phyloP scores from a whole-genome alignment of 1,139 yeast genomes.

The Taphrina wiesneri region DNA sequence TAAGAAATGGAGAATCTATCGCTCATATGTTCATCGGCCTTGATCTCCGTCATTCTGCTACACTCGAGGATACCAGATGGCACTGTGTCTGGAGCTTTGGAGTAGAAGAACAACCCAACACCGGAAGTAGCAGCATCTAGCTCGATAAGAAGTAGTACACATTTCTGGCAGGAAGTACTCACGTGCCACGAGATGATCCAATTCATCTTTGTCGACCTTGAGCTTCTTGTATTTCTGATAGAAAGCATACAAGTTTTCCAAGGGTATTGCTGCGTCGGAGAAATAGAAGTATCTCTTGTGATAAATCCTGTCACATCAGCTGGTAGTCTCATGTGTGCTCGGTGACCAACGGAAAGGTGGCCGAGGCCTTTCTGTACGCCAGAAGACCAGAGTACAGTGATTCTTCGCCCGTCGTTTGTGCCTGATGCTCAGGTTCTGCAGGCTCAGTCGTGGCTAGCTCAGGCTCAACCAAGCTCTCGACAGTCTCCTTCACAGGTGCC shows the following conservation, averaged over 20 bases:
- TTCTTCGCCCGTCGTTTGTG: neutral
- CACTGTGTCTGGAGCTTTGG: constrained; percentile 2
- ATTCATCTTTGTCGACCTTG: constrained; percentile 16
- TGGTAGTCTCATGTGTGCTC: neutral
- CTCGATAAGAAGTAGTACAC: neutral
- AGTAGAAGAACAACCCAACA: constrained; percentile 19
- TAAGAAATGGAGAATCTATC: constrained; percentile 9
- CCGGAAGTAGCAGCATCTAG: constrained; percentile 25
- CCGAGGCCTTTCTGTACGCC: constrained; percentile 21
- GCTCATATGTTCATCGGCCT: neutral
- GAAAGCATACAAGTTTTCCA: constrained; percentile 17
- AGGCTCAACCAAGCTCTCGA: neutral
- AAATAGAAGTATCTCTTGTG: constrained; percentile 23
- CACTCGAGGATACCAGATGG: constrained; percentile 27
- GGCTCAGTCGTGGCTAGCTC: neutral
- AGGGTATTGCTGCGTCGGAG: constrained; percentile 11
- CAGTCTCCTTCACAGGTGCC: neutral
- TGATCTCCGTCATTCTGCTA: constrained; percentile 2
- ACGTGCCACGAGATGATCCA: constrained; percentile 22
- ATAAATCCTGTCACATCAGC: constrained; percentile 1
- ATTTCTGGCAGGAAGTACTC: neutral
- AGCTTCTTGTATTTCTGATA: constrained; percentile 16
- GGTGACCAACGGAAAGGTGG: constrained; percentile 27
- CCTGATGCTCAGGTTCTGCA: neutral
- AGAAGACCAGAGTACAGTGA: constrained; percentile 5